Percentiles rank a stretch among this genome's conserved stretches.
These are phyloP conservation scores for Petrea volubilis DNA, from an alignment of 257 asterid species.

Conservation along the genomic window DNA sequence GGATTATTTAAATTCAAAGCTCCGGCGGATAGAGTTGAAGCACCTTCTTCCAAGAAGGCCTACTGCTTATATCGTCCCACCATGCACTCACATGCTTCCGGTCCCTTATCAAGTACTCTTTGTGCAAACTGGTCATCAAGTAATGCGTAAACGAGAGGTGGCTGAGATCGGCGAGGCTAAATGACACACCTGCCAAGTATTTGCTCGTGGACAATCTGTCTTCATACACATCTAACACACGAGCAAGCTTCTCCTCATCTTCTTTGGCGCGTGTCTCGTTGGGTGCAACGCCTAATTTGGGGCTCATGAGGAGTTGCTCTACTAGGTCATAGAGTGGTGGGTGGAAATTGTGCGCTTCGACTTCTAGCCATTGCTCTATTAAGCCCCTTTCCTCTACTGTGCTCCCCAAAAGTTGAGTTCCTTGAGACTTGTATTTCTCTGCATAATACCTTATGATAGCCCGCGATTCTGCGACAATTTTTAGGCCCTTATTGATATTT, in stretches of 20 bases:
- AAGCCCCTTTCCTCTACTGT: slow-evolving; percentile 41
- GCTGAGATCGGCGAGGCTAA: slow-evolving; percentile 56
- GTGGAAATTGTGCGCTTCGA: slow-evolving; percentile 47
- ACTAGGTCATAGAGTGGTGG: slow-evolving; percentile 42
- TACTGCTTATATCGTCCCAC: slow-evolving; percentile 54
- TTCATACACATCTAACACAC: slow-evolving; percentile 47
- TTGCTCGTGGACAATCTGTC: slow-evolving; percentile 43
- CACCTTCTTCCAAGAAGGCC: slow-evolving; percentile 51
- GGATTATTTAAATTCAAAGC: background rate
- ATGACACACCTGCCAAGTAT: slow-evolving; percentile 49
- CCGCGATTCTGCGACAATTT: slow-evolving; percentile 41
- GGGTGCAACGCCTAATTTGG: slow-evolving; percentile 29
- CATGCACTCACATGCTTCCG: slow-evolving; percentile 49
- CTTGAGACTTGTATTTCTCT: slow-evolving; percentile 45
- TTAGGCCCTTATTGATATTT: background rate
- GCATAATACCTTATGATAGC: slow-evolving; percentile 50
- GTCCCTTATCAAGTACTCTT: slow-evolving; percentile 40
- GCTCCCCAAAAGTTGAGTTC: slow-evolving; percentile 35
- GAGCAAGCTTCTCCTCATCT: slow-evolving; percentile 39
- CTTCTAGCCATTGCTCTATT: slow-evolving; percentile 51
- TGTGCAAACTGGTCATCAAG: slow-evolving; percentile 28
- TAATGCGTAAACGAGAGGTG: slow-evolving; percentile 40
- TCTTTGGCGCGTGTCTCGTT: slow-evolving; percentile 29
- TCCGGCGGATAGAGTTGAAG: slow-evolving; percentile 27
- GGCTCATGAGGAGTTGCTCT: slow-evolving; percentile 23